Evolutionary conservation across 805 yeast species (phyloP).

Genomic region (Ogataea pilisensis): DNA sequence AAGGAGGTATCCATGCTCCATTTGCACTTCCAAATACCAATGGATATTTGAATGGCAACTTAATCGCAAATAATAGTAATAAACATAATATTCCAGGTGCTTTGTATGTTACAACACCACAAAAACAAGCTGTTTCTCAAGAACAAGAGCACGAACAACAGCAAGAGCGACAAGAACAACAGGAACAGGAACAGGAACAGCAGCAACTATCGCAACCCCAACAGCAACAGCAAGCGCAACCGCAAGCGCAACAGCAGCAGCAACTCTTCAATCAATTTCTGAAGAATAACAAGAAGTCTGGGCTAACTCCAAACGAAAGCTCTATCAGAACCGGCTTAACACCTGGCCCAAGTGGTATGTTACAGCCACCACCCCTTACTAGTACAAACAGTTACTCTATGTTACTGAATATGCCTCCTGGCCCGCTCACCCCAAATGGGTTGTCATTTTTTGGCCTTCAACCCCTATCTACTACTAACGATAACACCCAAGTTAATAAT

Average conservation of each 20-base stretch:
- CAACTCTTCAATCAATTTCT: constrained; percentile 22
- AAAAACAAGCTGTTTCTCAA: constrained; percentile 10
- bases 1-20: constrained; percentile 2
- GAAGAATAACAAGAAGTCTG: constrained; percentile 41
- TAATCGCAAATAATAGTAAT: neutral
- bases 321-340: constrained; percentile 67
- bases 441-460: constrained; percentile 18
- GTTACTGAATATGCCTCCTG: constrained; percentile 21
- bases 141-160: constrained; percentile 15
- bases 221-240: constrained; percentile 10
- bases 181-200: constrained; percentile 4
- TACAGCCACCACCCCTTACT: constrained; percentile 13
- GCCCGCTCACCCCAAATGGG: constrained; percentile 24
- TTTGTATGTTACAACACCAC: constrained; percentile 4
- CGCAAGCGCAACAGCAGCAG: constrained; percentile 14
- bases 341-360: constrained; percentile 50
- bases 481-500: no score
- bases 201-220: constrained; percentile 5
- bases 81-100: neutral
- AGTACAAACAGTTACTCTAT: constrained; percentile 18
- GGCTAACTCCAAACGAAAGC: constrained; percentile 75
- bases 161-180: constrained; percentile 9
- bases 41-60: neutral
- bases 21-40: constrained; percentile 1
- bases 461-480: neutral